phyloP scores from a whole-genome alignment of 1,139 yeast genomes.

The Magnusiomyces suaveolens region DNA sequence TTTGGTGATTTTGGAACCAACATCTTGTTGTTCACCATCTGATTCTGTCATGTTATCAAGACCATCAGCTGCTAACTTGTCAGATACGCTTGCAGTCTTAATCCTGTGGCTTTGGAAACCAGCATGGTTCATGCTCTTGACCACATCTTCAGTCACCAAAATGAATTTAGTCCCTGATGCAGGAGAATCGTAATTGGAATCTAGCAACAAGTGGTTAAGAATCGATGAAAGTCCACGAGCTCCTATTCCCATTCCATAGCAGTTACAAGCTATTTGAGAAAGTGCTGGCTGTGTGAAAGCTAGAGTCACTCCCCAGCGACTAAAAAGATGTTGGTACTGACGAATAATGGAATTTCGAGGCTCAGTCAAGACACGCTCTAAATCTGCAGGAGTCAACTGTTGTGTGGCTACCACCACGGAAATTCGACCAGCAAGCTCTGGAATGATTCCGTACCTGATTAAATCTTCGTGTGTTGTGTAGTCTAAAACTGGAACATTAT shows the following conservation, averaged over 20 bases:
- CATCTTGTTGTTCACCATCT: neutral
- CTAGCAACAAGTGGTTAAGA: constrained; percentile 41
- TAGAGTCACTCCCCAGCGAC: constrained; percentile 40
- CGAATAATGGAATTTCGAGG: constrained; percentile 43
- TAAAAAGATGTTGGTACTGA: constrained; percentile 43
- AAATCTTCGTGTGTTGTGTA: constrained; percentile 41
- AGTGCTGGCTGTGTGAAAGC: constrained; percentile 40
- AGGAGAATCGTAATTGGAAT: constrained; percentile 47
- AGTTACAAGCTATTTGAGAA: constrained; percentile 37
- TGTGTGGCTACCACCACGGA: constrained; percentile 42
- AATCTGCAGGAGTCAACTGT: constrained; percentile 36
- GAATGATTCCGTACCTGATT: constrained; percentile 42
- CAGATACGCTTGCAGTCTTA: neutral
- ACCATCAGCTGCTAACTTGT: neutral
- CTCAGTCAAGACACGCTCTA: constrained; percentile 40
- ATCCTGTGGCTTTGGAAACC: neutral
- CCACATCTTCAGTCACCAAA: constrained; percentile 22
- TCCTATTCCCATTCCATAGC: constrained; percentile 42
- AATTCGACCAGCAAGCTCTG: constrained; percentile 46
- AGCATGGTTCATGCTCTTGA: constrained; percentile 9
- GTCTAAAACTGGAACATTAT: constrained; percentile 35
- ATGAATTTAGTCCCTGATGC: constrained; percentile 41
- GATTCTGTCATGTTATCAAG: neutral
- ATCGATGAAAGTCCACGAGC: constrained; percentile 47
- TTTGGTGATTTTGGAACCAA: neutral